Base-by-base conservation (phyloP, 2,329 filamentous ascomycete genomes). In the Xylariaceae sp. region DNA sequence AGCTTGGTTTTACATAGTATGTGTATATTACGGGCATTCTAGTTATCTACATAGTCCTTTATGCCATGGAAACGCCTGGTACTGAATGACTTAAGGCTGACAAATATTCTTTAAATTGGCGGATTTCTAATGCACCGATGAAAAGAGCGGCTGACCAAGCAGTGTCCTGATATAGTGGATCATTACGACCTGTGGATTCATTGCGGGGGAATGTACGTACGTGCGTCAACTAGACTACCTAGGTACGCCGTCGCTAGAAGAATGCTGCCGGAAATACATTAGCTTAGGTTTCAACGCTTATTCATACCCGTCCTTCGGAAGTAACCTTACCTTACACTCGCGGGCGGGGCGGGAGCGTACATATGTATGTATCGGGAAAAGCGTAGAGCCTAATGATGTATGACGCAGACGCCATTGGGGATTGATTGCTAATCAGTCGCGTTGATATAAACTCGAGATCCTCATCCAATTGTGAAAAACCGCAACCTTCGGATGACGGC, bases 371-470 rank as follows among this genome's bases (percentile, higher is more conserved):
- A n/a, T n/a, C n/a, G n/a, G n/a, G n/a, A n/a, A n/a, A n/a, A n/a
- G n/a, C n/a, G n/a, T n/a, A n/a, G n/a, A n/a, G n/a, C n/a, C n/a
- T n/a, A n/a, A n/a, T n/a, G n/a, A n/a, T n/a, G n/a, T n/a, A n/a
- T n/a, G n/a, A n/a, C n/a, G n/a, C n/a, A n/a, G 52, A 51, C 44
- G 40, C 7, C 21, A 55, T 52, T n/a, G n/a, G n/a, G n/a, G n/a
- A n/a, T 52, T 54, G 54, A 62, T 62, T 62, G 60, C 54, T 62
- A 62, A 62, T 44, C 57, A 57, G 12, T 37, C 26, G 26, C 5
- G 5, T 37, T 37, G 46, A 48, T 20, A 20, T 21, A 41, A 20
- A 41, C 32, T 16, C 14, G 9, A 12, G 14, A 12, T 37, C 32
- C 32, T 37, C 32, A 37, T 3, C 32, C 32, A 37, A 10, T 37